Conservation (phyloP, 1,284 basidiomycete species). For the Erythrobasidium hasegawianum region DNA sequence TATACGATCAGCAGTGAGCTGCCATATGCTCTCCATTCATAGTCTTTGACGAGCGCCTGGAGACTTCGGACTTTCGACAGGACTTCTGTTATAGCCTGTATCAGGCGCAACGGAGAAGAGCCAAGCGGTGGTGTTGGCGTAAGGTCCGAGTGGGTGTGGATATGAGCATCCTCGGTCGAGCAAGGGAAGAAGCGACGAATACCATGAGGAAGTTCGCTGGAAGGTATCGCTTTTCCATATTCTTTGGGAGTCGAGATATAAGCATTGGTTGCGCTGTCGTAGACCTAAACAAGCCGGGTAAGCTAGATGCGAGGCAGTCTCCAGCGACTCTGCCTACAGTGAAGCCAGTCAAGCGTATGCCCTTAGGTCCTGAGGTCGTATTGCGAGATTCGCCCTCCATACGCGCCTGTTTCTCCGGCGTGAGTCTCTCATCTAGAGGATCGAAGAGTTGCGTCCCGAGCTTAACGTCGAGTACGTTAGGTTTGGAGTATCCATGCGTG, state of each 20-base stretch:
- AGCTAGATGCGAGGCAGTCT: neutral
- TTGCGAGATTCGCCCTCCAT: constrained; percentile 69
- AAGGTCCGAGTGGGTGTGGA: constrained; percentile 45
- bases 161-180: constrained; percentile 34
- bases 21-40: constrained; percentile 78
- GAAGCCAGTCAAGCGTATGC: constrained; percentile 80
- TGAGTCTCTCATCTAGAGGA: constrained; percentile 59
- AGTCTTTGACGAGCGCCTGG: constrained; percentile 54
- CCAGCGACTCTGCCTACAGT: constrained; percentile 58
- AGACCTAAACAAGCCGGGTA: constrained; percentile 58
- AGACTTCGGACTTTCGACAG: constrained; percentile 60
- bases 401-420: constrained; percentile 68
- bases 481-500: constrained; percentile 65
- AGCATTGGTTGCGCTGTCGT: constrained; percentile 59
- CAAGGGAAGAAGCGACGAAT: constrained; percentile 67
- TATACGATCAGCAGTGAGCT: constrained; percentile 77
- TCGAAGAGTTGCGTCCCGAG: constrained; percentile 77
- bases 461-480: constrained; percentile 86
- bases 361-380: constrained; percentile 71
- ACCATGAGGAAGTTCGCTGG: constrained; percentile 66
- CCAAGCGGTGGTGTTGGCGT: constrained; percentile 47
- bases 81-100: constrained; percentile 61
- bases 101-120: constrained; percentile 59
- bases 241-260: constrained; percentile 66
- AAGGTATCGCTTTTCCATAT: constrained; percentile 73